These are phyloP conservation scores for Sarocladium brachiariae DNA, from an alignment of 2,329 filamentous ascomycete species.

Conservation along the genomic window DNA sequence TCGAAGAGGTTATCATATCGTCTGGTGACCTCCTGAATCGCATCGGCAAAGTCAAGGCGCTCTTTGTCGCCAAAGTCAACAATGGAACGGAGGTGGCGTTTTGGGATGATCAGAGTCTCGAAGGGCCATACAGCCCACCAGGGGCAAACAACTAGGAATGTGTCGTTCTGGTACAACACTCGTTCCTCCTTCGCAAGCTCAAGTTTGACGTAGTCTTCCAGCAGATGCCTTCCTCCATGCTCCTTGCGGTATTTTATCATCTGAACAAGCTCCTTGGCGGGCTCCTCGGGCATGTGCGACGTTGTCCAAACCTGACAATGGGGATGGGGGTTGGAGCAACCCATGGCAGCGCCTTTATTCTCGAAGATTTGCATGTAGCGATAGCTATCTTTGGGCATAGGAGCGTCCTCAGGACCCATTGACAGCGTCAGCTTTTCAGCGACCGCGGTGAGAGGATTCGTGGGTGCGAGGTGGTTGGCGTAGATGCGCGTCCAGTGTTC, in stretches of 20 bases:
- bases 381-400: slow-evolving; percentile 64
- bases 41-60: slow-evolving; percentile 68
- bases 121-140: slow-evolving; percentile 99
- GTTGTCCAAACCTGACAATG: slow-evolving; percentile 97
- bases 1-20: slow-evolving; percentile 97
- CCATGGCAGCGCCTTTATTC: slow-evolving; percentile 97
- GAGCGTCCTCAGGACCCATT: slow-evolving; percentile 28
- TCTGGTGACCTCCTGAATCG: slow-evolving; percentile 79
- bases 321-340: slow-evolving; percentile 95
- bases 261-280: slow-evolving; percentile 68
- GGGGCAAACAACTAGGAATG: slow-evolving; percentile 82
- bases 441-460: slow-evolving; percentile 51
- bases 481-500: slow-evolving; percentile 92
- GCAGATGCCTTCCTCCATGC: slow-evolving; percentile 66
- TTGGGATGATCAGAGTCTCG: slow-evolving; percentile 83
- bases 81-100: slow-evolving; percentile 74
- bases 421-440: slow-evolving; percentile 34
- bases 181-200: slow-evolving; percentile 78
- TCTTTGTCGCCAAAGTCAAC: slow-evolving; percentile 73
- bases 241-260: slow-evolving; percentile 70
- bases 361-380: slow-evolving; percentile 99
- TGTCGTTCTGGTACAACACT: slow-evolving; percentile 79
- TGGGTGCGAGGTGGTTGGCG: slow-evolving; percentile 67
- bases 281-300: slow-evolving; percentile 84
- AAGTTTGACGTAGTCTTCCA: slow-evolving; percentile 80